Base-by-base conservation (phyloP, 805 yeast species). In the Wickerhamomyces chaumierensis region DNA sequence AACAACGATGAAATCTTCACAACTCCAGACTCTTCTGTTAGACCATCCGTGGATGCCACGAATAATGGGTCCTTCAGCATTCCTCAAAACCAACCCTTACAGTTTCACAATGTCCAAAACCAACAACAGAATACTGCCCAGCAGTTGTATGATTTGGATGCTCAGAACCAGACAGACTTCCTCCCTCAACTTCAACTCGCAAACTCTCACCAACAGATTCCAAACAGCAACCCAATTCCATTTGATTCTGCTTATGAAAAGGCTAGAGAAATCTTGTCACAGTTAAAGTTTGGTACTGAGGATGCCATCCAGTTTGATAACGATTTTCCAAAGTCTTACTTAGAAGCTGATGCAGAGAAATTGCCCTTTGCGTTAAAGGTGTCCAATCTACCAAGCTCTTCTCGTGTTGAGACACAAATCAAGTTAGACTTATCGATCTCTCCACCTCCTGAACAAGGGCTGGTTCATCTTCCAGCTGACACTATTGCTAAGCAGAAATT, bases 341-440 rank as follows among this genome's bases (percentile, higher is more conserved):
- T 59, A 11, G 53, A 48, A 14, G 44, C 55, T 18, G 56, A 56
- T 35, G 50, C 48, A 12, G 37, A 45, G 6, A 34, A 47, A 2
- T 41, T 64, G 35, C 68, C 69, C 4, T 77, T 71, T 54, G 62
- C 66, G 39, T 46, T 82, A 38, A 56, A 61, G 19, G 63, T 90
- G 1, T 57, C 66, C 7, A 81, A 78, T 37, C 65, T 90, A 34
- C 96, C 96, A 2, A 62, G 73, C 5, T 78, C 76, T 48, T 85
- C 96, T 12, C 73, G 98, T 47, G 98, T 90, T 6, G 98, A 90
- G 60, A 90, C 96, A 14, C 98, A 92, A 61, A 85, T 92, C 55
- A 88, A 86, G 57, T 63, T 94, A 33, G 69, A 70, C 34, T 60
- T 90, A 17, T 56, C 69, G 8, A 63, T 90, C 34, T 69, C 77